These are phyloP conservation scores for Paraphoma chrysanthemicola DNA, from an alignment of 2,329 filamentous ascomycete genomes.

Conservation along the genomic window DNA sequence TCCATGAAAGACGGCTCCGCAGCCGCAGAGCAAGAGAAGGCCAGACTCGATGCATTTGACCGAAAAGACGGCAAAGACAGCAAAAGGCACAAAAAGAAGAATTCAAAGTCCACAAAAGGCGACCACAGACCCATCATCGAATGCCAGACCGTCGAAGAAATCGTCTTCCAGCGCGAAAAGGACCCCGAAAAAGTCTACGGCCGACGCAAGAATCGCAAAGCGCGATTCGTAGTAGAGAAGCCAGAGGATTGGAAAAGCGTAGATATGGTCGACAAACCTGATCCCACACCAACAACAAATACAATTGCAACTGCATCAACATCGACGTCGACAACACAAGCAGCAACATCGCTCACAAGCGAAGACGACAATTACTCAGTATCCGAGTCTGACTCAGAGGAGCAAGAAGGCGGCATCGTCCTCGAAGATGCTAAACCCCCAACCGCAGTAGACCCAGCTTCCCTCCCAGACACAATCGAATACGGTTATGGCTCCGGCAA, in stretches of 20 bases:
- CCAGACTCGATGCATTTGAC: slow-evolving; percentile 1
- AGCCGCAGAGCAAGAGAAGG: slow-evolving; percentile 4
- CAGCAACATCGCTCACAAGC: slow-evolving; percentile 4
- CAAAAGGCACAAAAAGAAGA: slow-evolving; percentile 37
- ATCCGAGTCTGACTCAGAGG: slow-evolving; percentile 22
- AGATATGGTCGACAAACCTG: slow-evolving; percentile 51
- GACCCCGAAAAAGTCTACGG: slow-evolving; percentile 57
- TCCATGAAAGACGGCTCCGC: slow-evolving; percentile 25
- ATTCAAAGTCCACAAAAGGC: slow-evolving; percentile 51
- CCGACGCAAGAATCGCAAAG: slow-evolving; percentile 55
- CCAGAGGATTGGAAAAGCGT: slow-evolving; percentile 52
- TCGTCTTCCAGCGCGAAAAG: slow-evolving; percentile 56
- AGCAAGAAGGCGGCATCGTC: slow-evolving; percentile 21
- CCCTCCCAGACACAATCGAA: slow-evolving; percentile 20
- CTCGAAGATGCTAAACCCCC: slow-evolving; percentile 12
- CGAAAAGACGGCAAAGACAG: slow-evolving; percentile 14
- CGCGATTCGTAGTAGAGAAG: slow-evolving; percentile 47
- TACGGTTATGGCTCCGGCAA: slow-evolving; percentile 41
- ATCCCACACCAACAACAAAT: neutral
- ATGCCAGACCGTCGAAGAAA: slow-evolving; percentile 58
- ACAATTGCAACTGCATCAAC: slow-evolving; percentile 1
- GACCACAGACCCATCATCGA: slow-evolving; percentile 59
- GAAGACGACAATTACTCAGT: slow-evolving; percentile 17
- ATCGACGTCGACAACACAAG: slow-evolving; percentile 1
- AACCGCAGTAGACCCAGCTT: slow-evolving; percentile 1